Percentiles rank a stretch among this genome's conserved stretches.
Conservation (phyloP, 23 red algal genomes). For the Gracilaria vermiculophylla region DNA sequence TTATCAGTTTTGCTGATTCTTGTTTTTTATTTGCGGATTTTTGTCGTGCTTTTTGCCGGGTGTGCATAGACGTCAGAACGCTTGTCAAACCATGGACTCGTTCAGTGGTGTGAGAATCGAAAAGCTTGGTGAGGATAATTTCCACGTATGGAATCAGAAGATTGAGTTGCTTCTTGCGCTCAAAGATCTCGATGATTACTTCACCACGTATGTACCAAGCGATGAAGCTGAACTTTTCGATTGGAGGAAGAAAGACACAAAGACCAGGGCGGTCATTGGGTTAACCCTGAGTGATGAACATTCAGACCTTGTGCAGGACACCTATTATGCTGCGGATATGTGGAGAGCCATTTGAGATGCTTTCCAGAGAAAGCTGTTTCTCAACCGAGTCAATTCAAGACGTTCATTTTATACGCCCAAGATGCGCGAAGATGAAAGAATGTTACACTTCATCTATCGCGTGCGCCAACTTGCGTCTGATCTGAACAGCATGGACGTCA, state of each 20-base stretch:
- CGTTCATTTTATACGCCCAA: slow-evolving; percentile 15
- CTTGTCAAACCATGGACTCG: not conserved
- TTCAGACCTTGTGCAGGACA: not conserved
- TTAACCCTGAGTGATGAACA: not conserved
- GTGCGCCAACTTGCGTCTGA: no score
- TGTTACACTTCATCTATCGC: no score
- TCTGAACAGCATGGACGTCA: no score
- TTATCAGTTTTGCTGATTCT: no score
- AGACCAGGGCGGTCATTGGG: slow-evolving; percentile 13
- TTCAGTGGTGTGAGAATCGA: slow-evolving; percentile 27
- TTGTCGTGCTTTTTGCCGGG: not conserved
- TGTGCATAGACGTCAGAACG: no score
- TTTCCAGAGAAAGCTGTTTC: slow-evolving; percentile 14
- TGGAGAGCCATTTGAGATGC: slow-evolving; percentile 35
- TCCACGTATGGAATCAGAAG: slow-evolving; percentile 35
- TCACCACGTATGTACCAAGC: no score
- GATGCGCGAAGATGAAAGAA: no score
- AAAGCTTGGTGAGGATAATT: slow-evolving; percentile 17
- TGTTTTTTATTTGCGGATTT: not conserved
- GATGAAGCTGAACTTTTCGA: not conserved
- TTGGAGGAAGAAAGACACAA: not conserved
- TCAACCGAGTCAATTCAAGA: not conserved
- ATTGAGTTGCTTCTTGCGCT: no score
- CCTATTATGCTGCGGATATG: no score
- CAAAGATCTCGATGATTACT: no score